Evolutionary conservation across 371 early-diverging fungal species (phyloP).

Genomic region (Cokeromyces recurvatus): DNA sequence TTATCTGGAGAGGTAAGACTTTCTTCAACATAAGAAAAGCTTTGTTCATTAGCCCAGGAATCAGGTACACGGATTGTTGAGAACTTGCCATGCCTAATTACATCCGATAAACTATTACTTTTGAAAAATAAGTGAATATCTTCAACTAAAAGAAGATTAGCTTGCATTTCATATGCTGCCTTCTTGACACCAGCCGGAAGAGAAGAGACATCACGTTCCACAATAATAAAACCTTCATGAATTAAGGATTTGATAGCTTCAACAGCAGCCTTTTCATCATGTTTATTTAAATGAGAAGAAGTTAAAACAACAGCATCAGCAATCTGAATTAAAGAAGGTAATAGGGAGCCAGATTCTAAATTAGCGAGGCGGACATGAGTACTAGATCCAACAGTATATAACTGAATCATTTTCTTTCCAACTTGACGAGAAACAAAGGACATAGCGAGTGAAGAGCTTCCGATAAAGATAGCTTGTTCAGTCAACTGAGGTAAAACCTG

Average conservation of each 20-base stretch:
- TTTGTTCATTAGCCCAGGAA: not conserved
- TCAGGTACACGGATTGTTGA: not conserved
- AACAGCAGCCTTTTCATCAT: not conserved
- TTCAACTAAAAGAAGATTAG: not conserved
- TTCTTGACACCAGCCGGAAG: slow-evolving; percentile 12
- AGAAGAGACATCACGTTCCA: not conserved
- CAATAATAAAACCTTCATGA: slow-evolving; percentile 12
- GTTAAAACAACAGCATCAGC: slow-evolving; percentile 17
- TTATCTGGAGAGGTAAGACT: no score
- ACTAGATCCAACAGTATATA: slow-evolving; percentile 7
- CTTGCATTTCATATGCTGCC: slow-evolving; percentile 11
- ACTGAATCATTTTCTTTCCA: slow-evolving; percentile 4
- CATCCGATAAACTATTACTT: no score
- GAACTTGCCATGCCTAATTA: no score
- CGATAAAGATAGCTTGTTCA: slow-evolving; percentile 17
- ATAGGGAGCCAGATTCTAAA: not conserved
- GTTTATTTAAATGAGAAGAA: not conserved
- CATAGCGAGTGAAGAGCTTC: slow-evolving; percentile 1
- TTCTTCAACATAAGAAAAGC: not conserved
- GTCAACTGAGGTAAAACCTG: not conserved
- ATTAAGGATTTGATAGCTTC: slow-evolving; percentile 4
- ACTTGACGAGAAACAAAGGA: not conserved
- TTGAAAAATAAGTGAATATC: not conserved
- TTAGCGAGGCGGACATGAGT: slow-evolving; percentile 17
- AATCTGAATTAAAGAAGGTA: slow-evolving; percentile 18